These are phyloP conservation scores for Musa schizocarpa DNA, from an alignment of 176 grass and related monocot species.

Conservation along the genomic window DNA sequence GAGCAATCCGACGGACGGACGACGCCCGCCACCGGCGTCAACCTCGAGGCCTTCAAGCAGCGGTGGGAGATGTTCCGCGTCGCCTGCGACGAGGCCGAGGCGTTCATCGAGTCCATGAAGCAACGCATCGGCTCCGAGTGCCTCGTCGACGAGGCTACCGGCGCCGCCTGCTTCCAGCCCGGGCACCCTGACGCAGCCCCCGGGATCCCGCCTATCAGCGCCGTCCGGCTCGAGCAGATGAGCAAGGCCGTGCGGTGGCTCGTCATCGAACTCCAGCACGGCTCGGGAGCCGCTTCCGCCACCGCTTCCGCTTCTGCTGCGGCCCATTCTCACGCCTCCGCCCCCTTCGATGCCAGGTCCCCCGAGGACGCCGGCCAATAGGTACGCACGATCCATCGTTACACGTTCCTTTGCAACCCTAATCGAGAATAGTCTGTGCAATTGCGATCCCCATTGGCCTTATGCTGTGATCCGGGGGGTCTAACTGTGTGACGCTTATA, in stretches of 20 bases:
- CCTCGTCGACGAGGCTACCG: conserved; percentile 81
- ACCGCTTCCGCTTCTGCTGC: conserved; percentile 12
- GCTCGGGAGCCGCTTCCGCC: conserved; percentile 27
- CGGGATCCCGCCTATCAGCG: conserved; percentile 61
- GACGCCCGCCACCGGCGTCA: conserved; percentile 40
- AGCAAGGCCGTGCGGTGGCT: conserved; percentile 78
- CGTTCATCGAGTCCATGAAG: conserved; percentile 74
- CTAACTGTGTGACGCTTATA: neutral
- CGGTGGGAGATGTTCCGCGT: conserved; percentile 79
- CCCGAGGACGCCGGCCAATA: conserved; percentile 65
- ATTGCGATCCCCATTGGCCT: neutral
- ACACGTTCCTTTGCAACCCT: neutral
- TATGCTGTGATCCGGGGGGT: neutral
- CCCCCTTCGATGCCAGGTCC: conserved; percentile 52
- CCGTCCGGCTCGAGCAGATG: conserved; percentile 78
- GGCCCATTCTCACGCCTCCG: conserved; percentile 27
- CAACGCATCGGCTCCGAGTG: conserved; percentile 83
- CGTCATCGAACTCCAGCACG: conserved; percentile 69
- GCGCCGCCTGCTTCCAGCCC: neutral
- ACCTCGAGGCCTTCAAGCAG: conserved; percentile 79
- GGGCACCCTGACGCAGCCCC: neutral
- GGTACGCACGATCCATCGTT: conserved; percentile 9
- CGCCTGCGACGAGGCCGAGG: conserved; percentile 72
- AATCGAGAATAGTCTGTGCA: too few relatives aligned
- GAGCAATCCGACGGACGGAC: conserved; percentile 38